Evolutionary conservation across 2,329 filamentous ascomycete species (phyloP).

Genomic region (Pseudocercospora macadamiae): DNA sequence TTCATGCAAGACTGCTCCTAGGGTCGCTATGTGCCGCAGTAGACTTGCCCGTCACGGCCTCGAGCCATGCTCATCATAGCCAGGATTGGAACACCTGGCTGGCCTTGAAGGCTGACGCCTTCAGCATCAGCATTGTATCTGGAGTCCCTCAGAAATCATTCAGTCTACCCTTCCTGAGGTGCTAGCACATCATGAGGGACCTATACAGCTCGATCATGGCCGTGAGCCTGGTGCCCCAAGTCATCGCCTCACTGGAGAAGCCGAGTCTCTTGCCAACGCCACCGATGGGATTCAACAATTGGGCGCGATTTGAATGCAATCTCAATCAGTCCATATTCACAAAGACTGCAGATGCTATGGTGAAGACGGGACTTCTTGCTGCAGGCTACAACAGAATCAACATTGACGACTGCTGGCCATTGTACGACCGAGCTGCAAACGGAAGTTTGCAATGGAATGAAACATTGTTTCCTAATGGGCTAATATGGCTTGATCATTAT

Average conservation of each 20-base stretch:
- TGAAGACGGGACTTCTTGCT: slow-evolving; percentile 55
- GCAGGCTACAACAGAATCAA: slow-evolving; percentile 63
- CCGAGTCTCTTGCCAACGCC: not conserved
- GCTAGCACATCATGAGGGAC: not conserved
- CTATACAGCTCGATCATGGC: not conserved
- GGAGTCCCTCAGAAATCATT: too few species aligned
- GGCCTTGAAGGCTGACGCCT: too few species aligned
- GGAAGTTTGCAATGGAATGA: slow-evolving; percentile 4
- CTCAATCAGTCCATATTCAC: slow-evolving; percentile 25
- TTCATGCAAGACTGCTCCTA: not conserved
- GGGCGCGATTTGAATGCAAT: slow-evolving; percentile 7
- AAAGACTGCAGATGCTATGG: slow-evolving; percentile 46
- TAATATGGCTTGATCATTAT: slow-evolving; percentile 56
- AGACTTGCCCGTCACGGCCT: not conserved
- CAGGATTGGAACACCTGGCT: too few species aligned
- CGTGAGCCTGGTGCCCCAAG: not conserved
- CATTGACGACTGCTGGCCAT: slow-evolving; percentile 63
- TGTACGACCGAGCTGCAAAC: slow-evolving; percentile 43
- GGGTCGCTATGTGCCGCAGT: not conserved
- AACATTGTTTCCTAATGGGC: slow-evolving; percentile 58
- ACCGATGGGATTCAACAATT: slow-evolving; percentile 12
- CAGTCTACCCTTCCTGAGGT: too few species aligned
- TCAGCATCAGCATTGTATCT: too few species aligned
- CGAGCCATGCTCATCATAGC: not conserved
- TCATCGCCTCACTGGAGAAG: not conserved